These are phyloP conservation scores for Colletotrichum cuscutae DNA, from an alignment of 2,329 filamentous ascomycete species.

Conservation along the genomic window DNA sequence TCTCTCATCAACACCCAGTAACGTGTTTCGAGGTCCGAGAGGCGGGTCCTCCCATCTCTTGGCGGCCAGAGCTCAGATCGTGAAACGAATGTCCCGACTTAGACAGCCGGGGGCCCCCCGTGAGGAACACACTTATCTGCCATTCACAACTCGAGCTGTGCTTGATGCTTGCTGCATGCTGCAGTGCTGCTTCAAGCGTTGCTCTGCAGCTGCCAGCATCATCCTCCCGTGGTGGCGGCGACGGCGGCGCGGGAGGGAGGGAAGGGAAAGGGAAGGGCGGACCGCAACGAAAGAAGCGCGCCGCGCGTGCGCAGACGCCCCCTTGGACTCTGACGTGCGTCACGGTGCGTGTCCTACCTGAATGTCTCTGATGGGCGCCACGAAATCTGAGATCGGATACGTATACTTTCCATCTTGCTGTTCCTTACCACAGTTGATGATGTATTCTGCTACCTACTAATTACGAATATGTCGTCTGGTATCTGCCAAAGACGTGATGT, in stretches of 20 bases:
- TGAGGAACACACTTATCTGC: not conserved
- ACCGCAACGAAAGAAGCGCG: constrained; percentile 1
- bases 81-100: constrained; percentile 34
- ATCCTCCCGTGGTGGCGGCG: not conserved
- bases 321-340: not conserved
- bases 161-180: not conserved
- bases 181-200: not conserved
- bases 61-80: constrained; percentile 33
- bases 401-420: not conserved
- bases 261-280: constrained; percentile 1
- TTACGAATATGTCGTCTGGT: not conserved
- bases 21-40: constrained; percentile 30
- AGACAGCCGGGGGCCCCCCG: constrained; percentile 10
- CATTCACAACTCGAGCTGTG: not conserved
- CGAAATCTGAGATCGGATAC: not conserved
- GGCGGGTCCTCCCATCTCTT: constrained; percentile 34
- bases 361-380: not conserved
- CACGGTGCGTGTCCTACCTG: not conserved
- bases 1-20: not conserved
- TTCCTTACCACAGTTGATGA: not conserved
- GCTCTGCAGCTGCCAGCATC: not conserved
- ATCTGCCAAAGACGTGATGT: not conserved
- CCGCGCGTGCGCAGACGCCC: not conserved
- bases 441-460: not conserved
- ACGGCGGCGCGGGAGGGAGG: constrained; percentile 3